Conservation (phyloP, 192 early-diverging fungal species). For the Podochytrium sp. region DNA sequence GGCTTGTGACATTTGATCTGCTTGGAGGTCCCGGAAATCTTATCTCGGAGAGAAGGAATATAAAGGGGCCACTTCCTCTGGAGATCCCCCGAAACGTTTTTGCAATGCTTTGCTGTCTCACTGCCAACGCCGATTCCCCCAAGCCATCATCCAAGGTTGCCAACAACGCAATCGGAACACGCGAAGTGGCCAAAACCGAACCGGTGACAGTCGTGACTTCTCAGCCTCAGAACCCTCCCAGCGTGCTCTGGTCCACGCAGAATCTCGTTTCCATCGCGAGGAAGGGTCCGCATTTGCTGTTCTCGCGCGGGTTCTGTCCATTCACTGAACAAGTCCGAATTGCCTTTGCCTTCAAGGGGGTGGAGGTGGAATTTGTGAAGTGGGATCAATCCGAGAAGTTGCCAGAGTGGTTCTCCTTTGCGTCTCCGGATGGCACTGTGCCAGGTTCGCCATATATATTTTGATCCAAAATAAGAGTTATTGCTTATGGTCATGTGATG, state of each 20-base stretch:
- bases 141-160: background rate
- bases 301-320: background rate
- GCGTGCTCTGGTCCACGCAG: background rate
- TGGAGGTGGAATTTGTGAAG: background rate
- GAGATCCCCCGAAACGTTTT: background rate
- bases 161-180: too few relatives aligned
- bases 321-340: conserved; percentile 30
- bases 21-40: background rate
- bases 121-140: background rate
- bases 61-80: background rate
- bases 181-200: background rate
- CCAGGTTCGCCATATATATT: background rate
- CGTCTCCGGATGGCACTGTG: background rate
- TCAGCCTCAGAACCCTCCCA: background rate
- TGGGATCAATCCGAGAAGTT: background rate
- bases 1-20: background rate
- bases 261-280: background rate
- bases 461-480: background rate
- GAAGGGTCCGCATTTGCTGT: background rate
- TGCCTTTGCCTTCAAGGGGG: conserved; percentile 3
- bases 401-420: conserved; percentile 11
- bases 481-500: background rate
- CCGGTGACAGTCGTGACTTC: background rate
- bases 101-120: background rate
- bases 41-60: background rate